A percentile compares a stretch with the other conserved stretches of the same genome.
phyloP scores from a whole-genome alignment of 2,329 filamentous ascomycete species.

The Exserohilum rostratum region DNA sequence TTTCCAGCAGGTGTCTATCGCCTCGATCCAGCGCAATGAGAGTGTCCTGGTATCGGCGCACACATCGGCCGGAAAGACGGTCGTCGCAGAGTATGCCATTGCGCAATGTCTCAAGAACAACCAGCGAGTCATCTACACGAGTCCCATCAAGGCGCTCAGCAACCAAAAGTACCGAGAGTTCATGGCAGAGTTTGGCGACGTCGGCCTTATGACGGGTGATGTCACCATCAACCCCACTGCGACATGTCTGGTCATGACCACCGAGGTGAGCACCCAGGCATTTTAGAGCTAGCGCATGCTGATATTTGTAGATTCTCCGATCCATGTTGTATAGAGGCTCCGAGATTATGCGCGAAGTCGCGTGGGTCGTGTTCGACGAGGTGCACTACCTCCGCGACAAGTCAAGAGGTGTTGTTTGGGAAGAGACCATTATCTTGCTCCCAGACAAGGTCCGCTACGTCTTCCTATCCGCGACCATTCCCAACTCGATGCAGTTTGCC shows the following conservation, averaged over 20 bases:
- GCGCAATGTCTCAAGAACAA: conserved; percentile 97
- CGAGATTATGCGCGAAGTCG: conserved; percentile 99
- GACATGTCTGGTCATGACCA: conserved; percentile 98
- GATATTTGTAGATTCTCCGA: conserved; percentile 75
- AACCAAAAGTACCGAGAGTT: conserved; percentile 99
- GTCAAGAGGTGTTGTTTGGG: conserved; percentile 93
- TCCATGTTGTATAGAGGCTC: conserved; percentile 98
- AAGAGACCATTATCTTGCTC: conserved; percentile 96
- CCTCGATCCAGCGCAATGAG: conserved; percentile 94
- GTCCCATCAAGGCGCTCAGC: conserved; percentile 97
- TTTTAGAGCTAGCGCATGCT: conserved; percentile 6
- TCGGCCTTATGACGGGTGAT: conserved; percentile 98
- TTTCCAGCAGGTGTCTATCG: conserved; percentile 93
- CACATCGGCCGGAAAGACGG: conserved; percentile 96
- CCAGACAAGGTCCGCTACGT: conserved; percentile 99
- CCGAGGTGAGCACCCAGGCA: conserved; percentile 61
- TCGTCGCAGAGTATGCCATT: conserved; percentile 97
- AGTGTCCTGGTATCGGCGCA: conserved; percentile 97
- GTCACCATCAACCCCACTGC: conserved; percentile 99
- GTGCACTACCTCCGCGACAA: conserved; percentile 99
- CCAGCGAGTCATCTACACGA: conserved; percentile 98
- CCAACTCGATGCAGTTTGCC: conserved; percentile 98
- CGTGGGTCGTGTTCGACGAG: conserved; percentile 98
- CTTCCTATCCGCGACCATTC: conserved; percentile 96
- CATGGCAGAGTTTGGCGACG: conserved; percentile 91